These are phyloP conservation scores for Yamadazyma takamatsuzukensis DNA, from an alignment of 805 yeast genomes.

Conservation along the genomic window DNA sequence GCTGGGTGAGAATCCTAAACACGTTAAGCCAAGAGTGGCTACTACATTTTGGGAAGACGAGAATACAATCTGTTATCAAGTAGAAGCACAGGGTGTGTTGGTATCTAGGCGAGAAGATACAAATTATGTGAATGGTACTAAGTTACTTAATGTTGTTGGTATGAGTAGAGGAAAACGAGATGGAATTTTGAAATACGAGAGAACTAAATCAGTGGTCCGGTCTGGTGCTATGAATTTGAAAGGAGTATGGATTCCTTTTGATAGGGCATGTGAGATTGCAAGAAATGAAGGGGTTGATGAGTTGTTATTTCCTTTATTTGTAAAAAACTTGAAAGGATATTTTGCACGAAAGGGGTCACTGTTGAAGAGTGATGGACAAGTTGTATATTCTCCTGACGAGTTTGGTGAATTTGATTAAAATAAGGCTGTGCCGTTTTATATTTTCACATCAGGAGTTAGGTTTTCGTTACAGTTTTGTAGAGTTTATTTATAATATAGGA, in stretches of 20 bases:
- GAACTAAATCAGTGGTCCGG: conserved; percentile 25
- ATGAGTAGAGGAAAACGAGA: conserved; percentile 40
- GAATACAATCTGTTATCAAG: conserved; percentile 35
- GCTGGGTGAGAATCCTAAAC: background rate
- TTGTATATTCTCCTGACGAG: no score
- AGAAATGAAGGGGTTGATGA: conserved; percentile 36
- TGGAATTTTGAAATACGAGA: conserved; percentile 36
- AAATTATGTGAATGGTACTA: conserved; percentile 35
- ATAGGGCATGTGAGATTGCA: conserved; percentile 36
- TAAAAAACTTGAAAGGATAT: conserved; percentile 25
- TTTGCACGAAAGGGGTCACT: conserved; percentile 23
- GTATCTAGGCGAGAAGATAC: conserved; percentile 36
- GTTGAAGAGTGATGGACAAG: conserved; percentile 15
- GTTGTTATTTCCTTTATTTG: conserved; percentile 30
- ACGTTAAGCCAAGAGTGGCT: conserved; percentile 29
- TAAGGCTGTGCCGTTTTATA: no score
- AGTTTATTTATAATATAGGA: no score
- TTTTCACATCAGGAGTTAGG: no score
- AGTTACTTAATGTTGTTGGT: conserved; percentile 34
- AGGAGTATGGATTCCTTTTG: conserved; percentile 42
- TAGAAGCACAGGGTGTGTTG: conserved; percentile 26
- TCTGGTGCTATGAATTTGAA: conserved; percentile 38
- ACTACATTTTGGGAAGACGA: conserved; percentile 38
- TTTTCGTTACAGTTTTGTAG: no score
- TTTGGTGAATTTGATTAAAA: no score